These are phyloP conservation scores for Guillardia theta DNA, from an alignment of 78 protist genomes.

Conservation along the genomic window DNA sequence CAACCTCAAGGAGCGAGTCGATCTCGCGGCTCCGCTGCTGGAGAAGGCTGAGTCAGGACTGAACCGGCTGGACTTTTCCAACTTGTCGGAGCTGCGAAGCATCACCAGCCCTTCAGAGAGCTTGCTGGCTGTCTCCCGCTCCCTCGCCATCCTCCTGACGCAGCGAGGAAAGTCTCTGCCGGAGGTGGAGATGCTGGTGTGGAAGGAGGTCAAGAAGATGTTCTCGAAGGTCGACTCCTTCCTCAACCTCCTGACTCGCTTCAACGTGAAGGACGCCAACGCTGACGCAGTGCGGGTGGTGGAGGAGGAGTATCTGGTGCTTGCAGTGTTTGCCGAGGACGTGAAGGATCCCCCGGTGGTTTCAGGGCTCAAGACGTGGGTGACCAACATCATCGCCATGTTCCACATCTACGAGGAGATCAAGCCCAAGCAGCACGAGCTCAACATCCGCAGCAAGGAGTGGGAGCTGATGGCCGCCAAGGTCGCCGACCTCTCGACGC, in stretches of 20 bases:
- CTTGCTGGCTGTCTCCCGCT: background rate
- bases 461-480: background rate
- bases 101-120: background rate
- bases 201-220: constrained; percentile 31
- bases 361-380: background rate
- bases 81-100: background rate
- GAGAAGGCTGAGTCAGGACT: background rate
- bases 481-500: background rate
- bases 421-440: background rate
- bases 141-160: background rate
- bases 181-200: background rate
- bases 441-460: background rate
- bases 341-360: background rate
- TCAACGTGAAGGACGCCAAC: constrained; percentile 16
- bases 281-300: background rate
- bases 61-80: background rate
- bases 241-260: background rate
- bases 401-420: constrained; percentile 3
- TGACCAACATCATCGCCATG: background rate
- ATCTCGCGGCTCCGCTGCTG: background rate
- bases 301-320: background rate
- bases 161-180: constrained; percentile 19
- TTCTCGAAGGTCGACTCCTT: background rate
- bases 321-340: background rate
- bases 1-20: background rate